Evolutionary conservation across 208 protist species (phyloP), one percentile per base, ranked within the genome.

Genomic region (Trichomonas tenax): DNA sequence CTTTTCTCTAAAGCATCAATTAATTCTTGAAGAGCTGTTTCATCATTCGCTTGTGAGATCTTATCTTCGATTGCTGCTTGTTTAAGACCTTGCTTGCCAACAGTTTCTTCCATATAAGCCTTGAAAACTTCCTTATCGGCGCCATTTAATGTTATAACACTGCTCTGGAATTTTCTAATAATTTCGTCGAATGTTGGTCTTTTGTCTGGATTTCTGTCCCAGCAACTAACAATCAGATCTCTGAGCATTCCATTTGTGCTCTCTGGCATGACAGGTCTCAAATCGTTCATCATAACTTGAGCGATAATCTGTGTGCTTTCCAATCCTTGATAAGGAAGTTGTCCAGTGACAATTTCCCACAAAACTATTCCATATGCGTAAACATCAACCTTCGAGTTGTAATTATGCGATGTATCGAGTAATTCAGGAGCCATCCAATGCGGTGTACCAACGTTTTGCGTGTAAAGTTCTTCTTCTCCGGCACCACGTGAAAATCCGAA

Each of bases 391-490:
- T 96, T 96, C 4, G 34, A n/a, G 46, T 63, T 34, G 41, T 96
- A 96, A 31, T 8, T 45, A 38, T 38, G 0, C 34, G 36, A 44
- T n/a, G 21, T 23, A 44, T 49, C 44, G 21, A 96, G 41, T 26
- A 81, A 31, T 96, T 96, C 93, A 82, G 93, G 93, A 41, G 93
- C 93, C 93, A 96, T 96, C 93, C 93, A 96, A 82, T 96, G 46
- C 0, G 51, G 51, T 48, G 93, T 63, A 46, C 93, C 93, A 46
- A 96, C 93, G 26, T 63, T 96, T 63, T 81, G 14, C 23, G 51
- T 63, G 46, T 81, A 45, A 81, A 96, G 15, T 36, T 82, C 6
- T 8, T 96, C 44, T 34, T 81, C 63, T 9, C 15, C 36, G 26
- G 36, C 26, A 14, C 41, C 10, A 41, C 93, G 11, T 11, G 46